Evolutionary conservation across 495 filamentous ascomycete species (phyloP).

Genomic region (Aspergillus ostianus): DNA sequence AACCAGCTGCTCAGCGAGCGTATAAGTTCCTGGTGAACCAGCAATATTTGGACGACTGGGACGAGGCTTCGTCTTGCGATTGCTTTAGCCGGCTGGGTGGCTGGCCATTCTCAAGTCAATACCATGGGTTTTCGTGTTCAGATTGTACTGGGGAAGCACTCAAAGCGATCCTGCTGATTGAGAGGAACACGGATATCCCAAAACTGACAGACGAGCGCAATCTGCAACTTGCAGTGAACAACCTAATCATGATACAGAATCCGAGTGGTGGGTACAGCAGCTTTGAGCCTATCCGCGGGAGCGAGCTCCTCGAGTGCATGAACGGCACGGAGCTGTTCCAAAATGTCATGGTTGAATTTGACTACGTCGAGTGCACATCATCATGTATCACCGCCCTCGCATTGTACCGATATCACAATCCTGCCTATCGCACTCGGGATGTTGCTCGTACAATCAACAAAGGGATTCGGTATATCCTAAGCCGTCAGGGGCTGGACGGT

Average conservation of each 20-base stretch:
- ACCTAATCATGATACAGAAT: constrained; percentile 14
- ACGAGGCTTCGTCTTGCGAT: constrained; percentile 4
- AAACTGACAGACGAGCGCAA: background rate
- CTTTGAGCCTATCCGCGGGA: constrained; percentile 17
- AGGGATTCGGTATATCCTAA: constrained; percentile 13
- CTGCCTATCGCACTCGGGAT: constrained; percentile 19
- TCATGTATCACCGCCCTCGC: constrained; percentile 18
- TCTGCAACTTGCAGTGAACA: constrained; percentile 14
- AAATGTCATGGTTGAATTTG: constrained; percentile 21
- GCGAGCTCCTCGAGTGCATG: constrained; percentile 17
- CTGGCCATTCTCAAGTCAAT: constrained; percentile 5
- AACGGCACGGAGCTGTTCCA: constrained; percentile 23
- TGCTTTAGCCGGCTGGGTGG: constrained; percentile 8
- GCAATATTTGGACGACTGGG: constrained; percentile 2
- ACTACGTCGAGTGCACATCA: constrained; percentile 22
- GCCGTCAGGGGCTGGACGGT: constrained; percentile 16
- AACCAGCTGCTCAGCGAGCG: background rate
- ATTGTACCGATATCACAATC: constrained; percentile 11
- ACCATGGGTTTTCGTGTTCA: constrained; percentile 1
- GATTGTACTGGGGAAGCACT: constrained; percentile 6
- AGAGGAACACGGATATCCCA: background rate
- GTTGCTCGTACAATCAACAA: constrained; percentile 7
- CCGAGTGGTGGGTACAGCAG: constrained; percentile 16
- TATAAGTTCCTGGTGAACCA: constrained; percentile 1
- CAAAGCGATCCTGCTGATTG: constrained; percentile 3